A percentile compares a stretch with the other conserved stretches of the same genome.
These are phyloP conservation scores for Crepidotus variabilis DNA, from an alignment of 768 basidiomycete genomes.

Conservation along the genomic window DNA sequence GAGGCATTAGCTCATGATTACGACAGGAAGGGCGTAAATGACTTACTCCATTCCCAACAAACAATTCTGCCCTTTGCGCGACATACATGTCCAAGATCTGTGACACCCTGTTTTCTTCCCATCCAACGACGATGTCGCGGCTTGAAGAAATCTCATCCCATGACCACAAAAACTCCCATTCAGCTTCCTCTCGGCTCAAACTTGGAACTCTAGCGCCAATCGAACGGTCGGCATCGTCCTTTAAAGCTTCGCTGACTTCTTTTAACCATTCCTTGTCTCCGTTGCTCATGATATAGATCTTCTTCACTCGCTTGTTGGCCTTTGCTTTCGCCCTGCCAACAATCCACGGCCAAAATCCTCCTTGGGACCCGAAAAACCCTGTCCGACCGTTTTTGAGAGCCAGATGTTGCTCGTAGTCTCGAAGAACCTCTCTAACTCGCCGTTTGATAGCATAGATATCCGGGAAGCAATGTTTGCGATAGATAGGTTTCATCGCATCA, in stretches of 20 bases:
- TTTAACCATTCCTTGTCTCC: conserved; percentile 46
- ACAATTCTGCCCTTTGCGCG: conserved; percentile 56
- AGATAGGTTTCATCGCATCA: conserved; percentile 28
- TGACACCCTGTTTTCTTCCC: conserved; percentile 53
- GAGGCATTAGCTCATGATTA: background rate
- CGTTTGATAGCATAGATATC: conserved; percentile 43
- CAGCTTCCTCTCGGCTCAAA: background rate
- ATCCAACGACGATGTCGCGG: conserved; percentile 46
- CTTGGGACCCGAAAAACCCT: background rate
- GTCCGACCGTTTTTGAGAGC: background rate
- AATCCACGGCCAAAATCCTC: no score
- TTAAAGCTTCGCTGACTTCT: conserved; percentile 21
- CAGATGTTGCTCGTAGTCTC: conserved; percentile 20
- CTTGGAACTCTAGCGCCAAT: background rate
- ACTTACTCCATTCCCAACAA: conserved; percentile 71
- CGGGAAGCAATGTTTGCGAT: conserved; percentile 51
- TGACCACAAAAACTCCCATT: conserved; percentile 18
- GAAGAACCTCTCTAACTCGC: conserved; percentile 30
- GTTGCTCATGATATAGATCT: conserved; percentile 66
- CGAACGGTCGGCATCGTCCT: conserved; percentile 6
- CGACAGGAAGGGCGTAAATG: background rate
- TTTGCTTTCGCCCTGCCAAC: background rate
- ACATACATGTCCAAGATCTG: conserved; percentile 70
- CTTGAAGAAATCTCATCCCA: conserved; percentile 54
- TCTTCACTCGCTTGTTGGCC: conserved; percentile 26